Evolutionary conservation across 176 grass and related monocot species (phyloP).

Genomic region (Thinopyrum elongatum): DNA sequence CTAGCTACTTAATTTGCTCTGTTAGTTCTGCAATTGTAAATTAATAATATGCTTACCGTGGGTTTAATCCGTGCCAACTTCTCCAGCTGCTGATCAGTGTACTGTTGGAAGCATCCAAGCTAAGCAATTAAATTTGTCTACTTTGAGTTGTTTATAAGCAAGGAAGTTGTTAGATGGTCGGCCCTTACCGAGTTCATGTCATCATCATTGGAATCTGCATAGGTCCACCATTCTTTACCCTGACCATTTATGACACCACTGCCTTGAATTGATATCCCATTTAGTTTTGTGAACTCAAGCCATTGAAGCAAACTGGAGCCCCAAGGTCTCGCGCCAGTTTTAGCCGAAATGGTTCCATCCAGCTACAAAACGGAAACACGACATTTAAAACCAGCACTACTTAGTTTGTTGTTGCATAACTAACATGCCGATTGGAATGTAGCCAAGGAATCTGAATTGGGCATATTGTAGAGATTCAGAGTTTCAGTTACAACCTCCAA

Average conservation of each 20-base stretch:
- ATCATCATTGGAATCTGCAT: conserved; percentile 42
- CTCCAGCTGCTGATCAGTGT: conserved; percentile 40
- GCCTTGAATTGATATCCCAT: conserved; percentile 78
- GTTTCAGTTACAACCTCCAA: neutral
- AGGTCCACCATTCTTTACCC: conserved; percentile 85
- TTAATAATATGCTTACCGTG: conserved; percentile 57
- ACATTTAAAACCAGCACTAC: neutral
- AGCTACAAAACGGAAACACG: conserved; percentile 47
- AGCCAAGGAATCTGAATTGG: neutral
- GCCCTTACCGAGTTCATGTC: conserved; percentile 56
- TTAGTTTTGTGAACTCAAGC: conserved; percentile 89
- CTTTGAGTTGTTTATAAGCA: neutral
- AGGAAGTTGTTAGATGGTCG: conserved; percentile 19
- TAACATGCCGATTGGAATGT: neutral
- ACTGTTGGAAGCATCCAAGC: conserved; percentile 49
- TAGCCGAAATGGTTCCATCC: conserved; percentile 76
- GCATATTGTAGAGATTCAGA: neutral
- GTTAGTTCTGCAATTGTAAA: neutral
- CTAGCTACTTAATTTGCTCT: neutral
- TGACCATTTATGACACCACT: conserved; percentile 72
- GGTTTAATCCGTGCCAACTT: conserved; percentile 81
- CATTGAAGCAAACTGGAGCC: conserved; percentile 73
- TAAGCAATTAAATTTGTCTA: conserved; percentile 33
- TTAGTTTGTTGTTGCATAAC: neutral
- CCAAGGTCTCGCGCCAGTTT: conserved; percentile 56